phyloP scores from a whole-genome alignment of 23 red algal species.

The Rhodosorus marinus region DNA sequence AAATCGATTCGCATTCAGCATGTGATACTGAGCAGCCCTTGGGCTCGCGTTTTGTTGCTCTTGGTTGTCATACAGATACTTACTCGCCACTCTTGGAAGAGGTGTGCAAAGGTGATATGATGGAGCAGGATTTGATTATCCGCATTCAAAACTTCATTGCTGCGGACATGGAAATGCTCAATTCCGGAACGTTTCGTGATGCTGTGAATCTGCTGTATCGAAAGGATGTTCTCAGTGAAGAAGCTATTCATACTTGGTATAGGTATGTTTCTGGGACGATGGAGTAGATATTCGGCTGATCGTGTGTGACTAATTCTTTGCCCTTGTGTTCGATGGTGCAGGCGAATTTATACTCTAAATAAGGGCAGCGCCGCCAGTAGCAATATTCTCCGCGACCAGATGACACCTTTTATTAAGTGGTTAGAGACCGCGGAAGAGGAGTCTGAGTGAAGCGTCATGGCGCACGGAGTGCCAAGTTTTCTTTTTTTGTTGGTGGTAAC shows the following conservation, averaged over 20 bases:
- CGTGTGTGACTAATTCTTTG: no score
- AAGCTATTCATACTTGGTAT: no score
- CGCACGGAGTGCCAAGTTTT: no score
- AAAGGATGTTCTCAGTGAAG: constrained; percentile 53
- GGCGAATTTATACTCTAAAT: constrained; percentile 26
- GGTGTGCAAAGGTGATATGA: constrained; percentile 16
- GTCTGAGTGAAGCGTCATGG: no score
- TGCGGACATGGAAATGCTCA: constrained; percentile 63
- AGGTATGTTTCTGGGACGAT: no score
- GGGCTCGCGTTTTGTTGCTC: no score
- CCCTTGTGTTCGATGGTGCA: constrained; percentile 55
- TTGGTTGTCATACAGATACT: no score
- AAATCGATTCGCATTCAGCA: no score
- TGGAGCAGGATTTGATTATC: constrained; percentile 38
- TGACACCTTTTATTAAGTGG: constrained; percentile 66
- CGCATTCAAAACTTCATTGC: constrained; percentile 38
- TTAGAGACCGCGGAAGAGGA: constrained; percentile 69
- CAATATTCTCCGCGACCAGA: constrained; percentile 58
- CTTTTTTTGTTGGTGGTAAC: no score
- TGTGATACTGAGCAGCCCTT: no score
- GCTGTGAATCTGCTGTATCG: constrained; percentile 39
- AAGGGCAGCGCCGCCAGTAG: constrained; percentile 46
- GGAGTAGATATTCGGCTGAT: no score
- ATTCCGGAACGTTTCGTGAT: constrained; percentile 45
- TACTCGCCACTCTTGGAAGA: no score